Evolutionary conservation across 1,284 basidiomycete genomes (phyloP), one percentile per base, ranked within the genome.

Genomic region (Singerocomus rubriflavus): DNA sequence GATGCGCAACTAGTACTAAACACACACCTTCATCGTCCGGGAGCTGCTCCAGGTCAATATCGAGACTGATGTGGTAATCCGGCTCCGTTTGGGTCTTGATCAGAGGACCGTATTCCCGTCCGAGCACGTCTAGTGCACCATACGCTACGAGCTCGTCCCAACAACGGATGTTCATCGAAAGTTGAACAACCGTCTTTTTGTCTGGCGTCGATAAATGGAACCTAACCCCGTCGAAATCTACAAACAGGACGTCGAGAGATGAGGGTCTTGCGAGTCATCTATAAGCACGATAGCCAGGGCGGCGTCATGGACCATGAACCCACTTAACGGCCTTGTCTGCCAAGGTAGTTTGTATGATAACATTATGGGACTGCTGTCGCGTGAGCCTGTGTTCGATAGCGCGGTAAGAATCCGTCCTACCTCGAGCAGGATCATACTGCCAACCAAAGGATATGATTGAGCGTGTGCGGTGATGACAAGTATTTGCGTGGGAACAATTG

Each of bases 121-220:
- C 73, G 53, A 99, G 75, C 43, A 96, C 73, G 43, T 93, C 85
- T 32, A 85, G 65, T 1, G 93, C 96, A 49, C 96, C 97, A 62
- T 92, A 95, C 55, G 81, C 78, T 34, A 87, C 86, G 34, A 99
- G 83, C 68, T 99, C 93, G 53, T 87, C 80, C 96, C 96, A 99
- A 77, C 97, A 99, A 50, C 90, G 85, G 58, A 99, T 95, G 70
- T 88, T 87, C 93, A 99, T 99, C 32, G 95, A 98, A 14, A 99
- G 81, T 34, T 91, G 76, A 17, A 96, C 73, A 2, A 82, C 71
- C 3, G 88, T 87, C 68, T 93, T 93, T 65, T 86, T 84, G 37
- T 91, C 84, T 4, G 89, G 88, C 0, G 93, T 94, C 11, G 90
- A 91, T 47, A 99, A 72, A 68, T 91, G 94, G 74, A 98, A 99